Evolutionary conservation across 768 basidiomycete genomes (phyloP).

Genomic region (Phlegmacium glaucopus): DNA sequence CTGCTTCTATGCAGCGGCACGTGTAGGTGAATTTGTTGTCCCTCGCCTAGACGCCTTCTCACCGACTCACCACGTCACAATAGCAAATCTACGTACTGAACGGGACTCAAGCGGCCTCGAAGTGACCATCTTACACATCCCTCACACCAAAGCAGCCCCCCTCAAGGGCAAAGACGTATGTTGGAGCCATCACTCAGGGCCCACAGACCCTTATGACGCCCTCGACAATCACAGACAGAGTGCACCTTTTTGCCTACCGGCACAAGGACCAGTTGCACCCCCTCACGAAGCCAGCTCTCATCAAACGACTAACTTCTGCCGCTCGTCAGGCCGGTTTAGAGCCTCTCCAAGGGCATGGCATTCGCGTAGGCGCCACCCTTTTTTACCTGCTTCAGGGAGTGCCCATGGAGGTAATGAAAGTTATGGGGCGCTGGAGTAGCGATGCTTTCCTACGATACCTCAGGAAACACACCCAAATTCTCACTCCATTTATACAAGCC

Average conservation of each 20-base stretch:
- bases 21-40: not conserved
- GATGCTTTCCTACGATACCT: not conserved
- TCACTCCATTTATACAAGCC: not conserved
- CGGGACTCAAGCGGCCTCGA: not conserved
- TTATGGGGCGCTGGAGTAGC: not conserved
- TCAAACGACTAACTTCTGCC: too few species aligned
- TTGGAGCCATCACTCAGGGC: not conserved
- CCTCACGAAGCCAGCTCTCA: not conserved
- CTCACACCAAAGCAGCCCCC: not conserved
- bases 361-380: constrained; percentile 22
- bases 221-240: too few species aligned
- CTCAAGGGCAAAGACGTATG: not conserved
- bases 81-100: not conserved
- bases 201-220: not conserved
- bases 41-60: not conserved
- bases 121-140: not conserved
- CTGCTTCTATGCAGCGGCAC: not conserved
- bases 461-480: not conserved
- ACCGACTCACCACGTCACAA: not conserved
- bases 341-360: constrained; percentile 20
- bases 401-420: not conserved
- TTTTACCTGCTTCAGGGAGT: constrained; percentile 21
- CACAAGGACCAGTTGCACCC: too few species aligned
- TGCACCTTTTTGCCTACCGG: too few species aligned
- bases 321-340: constrained; percentile 1